Evolutionary conservation across 495 filamentous ascomycete genomes (phyloP), one percentile per base, ranked within the genome.

Genomic region (Aspergillus panamensis): DNA sequence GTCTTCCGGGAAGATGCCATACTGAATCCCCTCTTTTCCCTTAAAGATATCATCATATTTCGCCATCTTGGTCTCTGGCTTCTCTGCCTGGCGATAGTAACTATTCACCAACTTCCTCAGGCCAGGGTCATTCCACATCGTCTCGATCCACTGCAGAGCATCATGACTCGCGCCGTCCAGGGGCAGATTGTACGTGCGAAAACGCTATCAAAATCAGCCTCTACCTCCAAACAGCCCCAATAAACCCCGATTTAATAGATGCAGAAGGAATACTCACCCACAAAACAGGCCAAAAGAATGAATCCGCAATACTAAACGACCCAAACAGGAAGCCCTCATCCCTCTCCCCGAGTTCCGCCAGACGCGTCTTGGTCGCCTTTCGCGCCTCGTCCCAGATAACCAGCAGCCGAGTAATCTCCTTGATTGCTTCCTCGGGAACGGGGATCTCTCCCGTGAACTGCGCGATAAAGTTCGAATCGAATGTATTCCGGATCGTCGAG

Each of bases 41-140:
- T 57, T 64, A 52, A 73, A 80, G 21, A 78, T 66, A 47, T 78
- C 64, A 55, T 78, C 76, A 53, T 78, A 78, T 17, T 69, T 61
- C 14, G 50, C 68, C 33, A 79, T 64, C 6, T 47, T 53, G 14
- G 70, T 72, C 59, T 72, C 61, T 17, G 76, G 75, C 32, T 70
- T 58, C 48, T 73, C 59, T 0, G 70, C 72, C 52, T 80, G 77
- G 25, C 58, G 61, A 50, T 72, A 72, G 49, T 76, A 80, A 13
- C 66, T 66, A 25, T 66, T 62, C 1, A 35, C 62, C 50, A 79
- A 48, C 1, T 42, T 48, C 54, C 64, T 66, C 19, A 79, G 65
- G 8, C 44, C 45, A 0, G 77, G 74, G 60, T 78, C 73, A 57
- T 69, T 75, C 78, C 78, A 79, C 73, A 80, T 79, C 21, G 62